phyloP scores from a whole-genome alignment of 495 filamentous ascomycete genomes.

The Trichoderma reesei region DNA sequence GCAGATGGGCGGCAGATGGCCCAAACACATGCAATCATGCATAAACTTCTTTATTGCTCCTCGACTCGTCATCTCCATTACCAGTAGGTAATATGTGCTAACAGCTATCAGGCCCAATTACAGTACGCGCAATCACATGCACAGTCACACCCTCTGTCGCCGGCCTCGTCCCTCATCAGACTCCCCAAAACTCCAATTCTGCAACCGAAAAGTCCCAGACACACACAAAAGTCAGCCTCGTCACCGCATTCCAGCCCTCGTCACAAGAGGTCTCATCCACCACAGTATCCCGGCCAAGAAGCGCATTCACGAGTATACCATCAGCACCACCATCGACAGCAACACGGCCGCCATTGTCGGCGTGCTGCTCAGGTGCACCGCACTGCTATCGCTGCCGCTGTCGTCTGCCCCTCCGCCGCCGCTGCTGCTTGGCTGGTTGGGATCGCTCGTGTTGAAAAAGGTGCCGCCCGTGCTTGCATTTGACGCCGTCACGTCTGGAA shows the following conservation, averaged over 20 bases:
- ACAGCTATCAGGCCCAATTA: too few species aligned
- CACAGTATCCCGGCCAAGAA: too few species aligned
- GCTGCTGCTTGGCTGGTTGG: slow-evolving; percentile 37
- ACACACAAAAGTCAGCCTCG: not conserved
- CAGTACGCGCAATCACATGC: too few species aligned
- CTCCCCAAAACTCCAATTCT: not conserved
- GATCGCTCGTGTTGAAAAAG: slow-evolving; percentile 58
- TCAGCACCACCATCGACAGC: not conserved
- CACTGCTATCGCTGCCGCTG: too few species aligned
- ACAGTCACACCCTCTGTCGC: too few species aligned
- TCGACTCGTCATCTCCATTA: too few species aligned
- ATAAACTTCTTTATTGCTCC: too few species aligned
- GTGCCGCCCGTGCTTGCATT: slow-evolving; percentile 31
- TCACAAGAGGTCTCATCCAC: not conserved
- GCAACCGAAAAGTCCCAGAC: too few species aligned
- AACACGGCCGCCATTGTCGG: not conserved
- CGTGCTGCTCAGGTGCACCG: not conserved
- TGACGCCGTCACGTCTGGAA: slow-evolving; percentile 45
- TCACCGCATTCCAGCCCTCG: not conserved
- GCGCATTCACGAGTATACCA: not conserved
- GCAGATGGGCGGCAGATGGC: too few species aligned
- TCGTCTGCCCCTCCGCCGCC: slow-evolving; percentile 11
- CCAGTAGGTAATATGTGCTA: too few species aligned
- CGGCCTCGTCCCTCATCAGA: not conserved
- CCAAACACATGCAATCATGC: too few species aligned